phyloP scores from a whole-genome alignment of 2,329 filamentous ascomycete genomes.

The Sporothrix brasiliensis region DNA sequence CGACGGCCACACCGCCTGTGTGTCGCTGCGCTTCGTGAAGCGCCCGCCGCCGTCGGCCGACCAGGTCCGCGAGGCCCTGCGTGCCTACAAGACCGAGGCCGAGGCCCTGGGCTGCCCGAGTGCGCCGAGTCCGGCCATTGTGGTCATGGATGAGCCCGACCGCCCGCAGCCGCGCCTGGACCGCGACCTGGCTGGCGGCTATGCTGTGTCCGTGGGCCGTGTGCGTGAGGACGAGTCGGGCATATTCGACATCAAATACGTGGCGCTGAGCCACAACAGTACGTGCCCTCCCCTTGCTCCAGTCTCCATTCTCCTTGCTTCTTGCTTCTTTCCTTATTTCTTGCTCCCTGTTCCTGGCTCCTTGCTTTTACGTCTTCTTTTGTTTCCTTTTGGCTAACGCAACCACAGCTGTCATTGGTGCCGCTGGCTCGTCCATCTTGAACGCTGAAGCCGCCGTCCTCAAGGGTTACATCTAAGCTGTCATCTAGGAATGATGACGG shows the following conservation, averaged over 20 bases:
- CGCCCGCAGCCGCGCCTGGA: slow-evolving; percentile 90
- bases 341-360: not conserved
- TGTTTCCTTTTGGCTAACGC: slow-evolving; percentile 35
- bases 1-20: slow-evolving; percentile 94
- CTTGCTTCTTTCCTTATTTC: too few species aligned
- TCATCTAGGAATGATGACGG: slow-evolving; percentile 26
- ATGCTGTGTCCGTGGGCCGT: slow-evolving; percentile 87
- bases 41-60: slow-evolving; percentile 74
- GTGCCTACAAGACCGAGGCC: slow-evolving; percentile 79
- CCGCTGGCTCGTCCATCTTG: slow-evolving; percentile 91
- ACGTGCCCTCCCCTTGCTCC: slow-evolving; percentile 40
- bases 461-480: slow-evolving; percentile 72
- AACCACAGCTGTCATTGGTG: slow-evolving; percentile 78
- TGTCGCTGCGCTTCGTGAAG: slow-evolving; percentile 79
- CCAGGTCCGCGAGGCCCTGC: slow-evolving; percentile 76
- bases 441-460: slow-evolving; percentile 92
- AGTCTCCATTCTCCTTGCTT: too few species aligned
- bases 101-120: slow-evolving; percentile 83
- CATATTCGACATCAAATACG: slow-evolving; percentile 94
- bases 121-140: slow-evolving; percentile 78
- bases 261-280: slow-evolving; percentile 82
- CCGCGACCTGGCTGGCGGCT: slow-evolving; percentile 80
- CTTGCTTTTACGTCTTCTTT: not conserved
- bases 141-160: slow-evolving; percentile 86
- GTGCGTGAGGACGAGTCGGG: slow-evolving; percentile 83